These are phyloP conservation scores for Alternaria gaisen DNA, from an alignment of 2,329 filamentous ascomycete species.

Conservation along the genomic window DNA sequence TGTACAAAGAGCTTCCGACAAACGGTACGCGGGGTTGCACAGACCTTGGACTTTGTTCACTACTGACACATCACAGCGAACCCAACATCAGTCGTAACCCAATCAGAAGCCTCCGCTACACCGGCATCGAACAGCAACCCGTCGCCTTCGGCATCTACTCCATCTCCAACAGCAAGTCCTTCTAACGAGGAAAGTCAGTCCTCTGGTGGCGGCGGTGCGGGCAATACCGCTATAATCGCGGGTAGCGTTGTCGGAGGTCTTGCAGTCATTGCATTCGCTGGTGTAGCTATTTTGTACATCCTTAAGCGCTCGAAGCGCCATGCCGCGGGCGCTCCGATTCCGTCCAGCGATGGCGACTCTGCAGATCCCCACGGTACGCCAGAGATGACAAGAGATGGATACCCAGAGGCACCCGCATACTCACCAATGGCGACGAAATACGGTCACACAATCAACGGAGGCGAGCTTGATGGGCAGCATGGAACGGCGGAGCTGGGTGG, in stretches of 20 bases:
- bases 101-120: not conserved
- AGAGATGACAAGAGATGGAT: not conserved
- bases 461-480: conserved; percentile 4
- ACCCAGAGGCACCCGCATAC: conserved; percentile 2
- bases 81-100: not conserved
- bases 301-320: conserved; percentile 11
- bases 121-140: not conserved
- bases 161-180: not conserved
- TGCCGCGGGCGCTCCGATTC: not conserved
- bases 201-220: too few relatives aligned
- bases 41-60: too few relatives aligned
- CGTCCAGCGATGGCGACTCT: not conserved
- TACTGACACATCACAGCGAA: not conserved
- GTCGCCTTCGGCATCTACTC: not conserved
- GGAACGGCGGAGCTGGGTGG: not conserved
- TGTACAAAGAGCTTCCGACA: conserved; percentile 1
- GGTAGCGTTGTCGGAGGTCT: conserved; percentile 1
- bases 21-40: not conserved
- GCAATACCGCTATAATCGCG: not conserved
- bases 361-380: not conserved
- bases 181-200: not conserved
- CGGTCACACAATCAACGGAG: not conserved
- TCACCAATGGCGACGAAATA: not conserved
- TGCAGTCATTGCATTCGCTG: conserved; percentile 9
- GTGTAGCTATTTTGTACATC: conserved; percentile 5